These are phyloP conservation scores for Solanum hybrid DNA, from an alignment of 305 asterid species.

Conservation along the genomic window DNA sequence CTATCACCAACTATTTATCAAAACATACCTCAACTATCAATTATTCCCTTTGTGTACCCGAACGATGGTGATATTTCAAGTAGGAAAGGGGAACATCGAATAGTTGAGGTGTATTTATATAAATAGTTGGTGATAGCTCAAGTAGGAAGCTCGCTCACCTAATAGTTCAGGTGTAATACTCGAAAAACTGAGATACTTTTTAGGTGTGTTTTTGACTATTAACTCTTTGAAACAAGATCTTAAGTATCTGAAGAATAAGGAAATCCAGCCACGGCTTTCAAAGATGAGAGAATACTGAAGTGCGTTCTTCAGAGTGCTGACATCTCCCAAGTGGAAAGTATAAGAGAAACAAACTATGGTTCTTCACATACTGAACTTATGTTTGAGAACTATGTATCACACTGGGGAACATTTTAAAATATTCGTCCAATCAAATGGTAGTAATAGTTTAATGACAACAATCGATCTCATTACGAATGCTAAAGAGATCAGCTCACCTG, in stretches of 20 bases:
- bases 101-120: background rate
- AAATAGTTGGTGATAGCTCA: background rate
- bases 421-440: background rate
- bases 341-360: background rate
- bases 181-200: background rate
- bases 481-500: constrained; percentile 45
- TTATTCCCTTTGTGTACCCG: background rate
- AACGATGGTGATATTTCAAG: background rate
- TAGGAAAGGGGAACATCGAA: background rate
- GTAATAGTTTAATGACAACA: background rate
- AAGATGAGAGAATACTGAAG: background rate
- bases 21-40: background rate
- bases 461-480: background rate
- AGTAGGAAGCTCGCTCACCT: background rate
- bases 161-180: background rate
- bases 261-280: background rate
- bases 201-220: background rate
- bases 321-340: background rate
- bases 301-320: background rate
- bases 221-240: background rate
- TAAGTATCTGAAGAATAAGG: background rate
- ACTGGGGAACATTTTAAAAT: background rate
- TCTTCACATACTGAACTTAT: background rate
- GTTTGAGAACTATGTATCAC: background rate
- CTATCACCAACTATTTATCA: background rate